phyloP scores from a whole-genome alignment of 1,284 basidiomycete genomes.

The Cystobasidium sp. region DNA sequence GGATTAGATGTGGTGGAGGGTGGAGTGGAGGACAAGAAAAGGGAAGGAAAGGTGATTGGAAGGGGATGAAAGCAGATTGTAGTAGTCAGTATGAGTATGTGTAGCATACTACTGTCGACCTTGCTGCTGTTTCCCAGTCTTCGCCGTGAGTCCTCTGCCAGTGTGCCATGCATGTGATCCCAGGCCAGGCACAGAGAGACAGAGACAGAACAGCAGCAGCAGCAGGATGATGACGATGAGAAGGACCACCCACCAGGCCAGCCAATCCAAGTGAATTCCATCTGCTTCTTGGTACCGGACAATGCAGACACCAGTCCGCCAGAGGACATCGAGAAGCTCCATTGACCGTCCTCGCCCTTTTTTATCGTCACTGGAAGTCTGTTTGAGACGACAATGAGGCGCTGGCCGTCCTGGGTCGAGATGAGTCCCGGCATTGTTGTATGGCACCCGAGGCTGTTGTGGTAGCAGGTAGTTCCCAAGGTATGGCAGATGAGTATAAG shows the following conservation, averaged over 20 bases:
- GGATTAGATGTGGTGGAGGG: no score
- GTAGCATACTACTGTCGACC: no score
- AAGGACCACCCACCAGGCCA: constrained; percentile 51
- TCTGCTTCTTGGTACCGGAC: constrained; percentile 92
- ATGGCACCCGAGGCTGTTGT: not conserved
- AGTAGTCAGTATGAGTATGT: no score
- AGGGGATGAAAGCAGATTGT: no score
- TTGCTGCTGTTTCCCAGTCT: no score
- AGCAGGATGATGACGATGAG: not conserved
- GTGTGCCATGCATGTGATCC: no score
- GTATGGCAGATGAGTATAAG: no score
- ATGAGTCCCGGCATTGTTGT: not conserved
- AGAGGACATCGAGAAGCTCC: constrained; percentile 85
- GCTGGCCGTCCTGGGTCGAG: constrained; percentile 51
- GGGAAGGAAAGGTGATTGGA: no score
- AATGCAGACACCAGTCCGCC: constrained; percentile 93
- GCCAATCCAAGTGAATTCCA: constrained; percentile 74
- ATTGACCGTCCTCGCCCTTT: constrained; percentile 72
- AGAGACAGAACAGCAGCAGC: not conserved
- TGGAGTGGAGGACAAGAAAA: no score
- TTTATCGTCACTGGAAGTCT: constrained; percentile 89
- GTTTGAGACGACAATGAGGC: constrained; percentile 95
- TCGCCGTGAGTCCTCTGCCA: no score
- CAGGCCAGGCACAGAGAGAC: no score
- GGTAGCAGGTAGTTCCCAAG: no score